Conservation (phyloP, 176 grass and related monocot genomes). For the Aegilops speltoides region DNA sequence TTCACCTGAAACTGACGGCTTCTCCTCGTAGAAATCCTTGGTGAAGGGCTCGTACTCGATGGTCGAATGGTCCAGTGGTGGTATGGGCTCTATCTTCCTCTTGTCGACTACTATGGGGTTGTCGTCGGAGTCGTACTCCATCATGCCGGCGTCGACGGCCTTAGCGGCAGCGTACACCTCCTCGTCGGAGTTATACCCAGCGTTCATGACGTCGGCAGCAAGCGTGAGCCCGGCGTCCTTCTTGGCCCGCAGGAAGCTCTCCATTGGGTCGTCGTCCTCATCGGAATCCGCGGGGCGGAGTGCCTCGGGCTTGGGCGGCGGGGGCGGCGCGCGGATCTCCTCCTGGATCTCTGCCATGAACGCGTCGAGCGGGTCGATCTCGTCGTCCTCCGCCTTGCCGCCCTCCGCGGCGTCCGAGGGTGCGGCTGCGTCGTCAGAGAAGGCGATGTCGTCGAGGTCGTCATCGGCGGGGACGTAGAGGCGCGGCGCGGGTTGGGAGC, state of each 20-base stretch:
- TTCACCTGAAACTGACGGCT: conserved; percentile 83
- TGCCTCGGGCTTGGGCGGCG: conserved; percentile 45
- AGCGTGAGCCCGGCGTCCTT: conserved; percentile 79
- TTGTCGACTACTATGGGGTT: conserved; percentile 88
- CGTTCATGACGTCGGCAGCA: conserved; percentile 72
- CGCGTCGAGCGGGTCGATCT: conserved; percentile 89
- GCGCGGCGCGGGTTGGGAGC: conserved; percentile 56
- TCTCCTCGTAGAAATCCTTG: conserved; percentile 97
- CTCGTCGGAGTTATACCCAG: conserved; percentile 90
- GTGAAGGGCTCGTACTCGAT: conserved; percentile 75
- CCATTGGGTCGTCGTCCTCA: conserved; percentile 82
- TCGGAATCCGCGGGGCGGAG: conserved; percentile 56
- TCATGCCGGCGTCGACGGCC: conserved; percentile 83
- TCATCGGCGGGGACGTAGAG: conserved; percentile 77
- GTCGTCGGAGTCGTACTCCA: conserved; percentile 95
- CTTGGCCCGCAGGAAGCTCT: conserved; percentile 88
- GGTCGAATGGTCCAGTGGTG: conserved; percentile 69
- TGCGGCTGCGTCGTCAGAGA: conserved; percentile 56
- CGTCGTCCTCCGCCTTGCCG: conserved; percentile 39
- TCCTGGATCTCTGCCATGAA: conserved; percentile 97
- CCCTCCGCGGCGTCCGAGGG: conserved; percentile 1
- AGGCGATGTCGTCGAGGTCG: conserved; percentile 94
- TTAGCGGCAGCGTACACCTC: conserved; percentile 98
- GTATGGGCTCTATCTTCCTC: conserved; percentile 96
- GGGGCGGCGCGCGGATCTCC: conserved; percentile 73